Evolutionary conservation across 1,284 basidiomycete genomes (phyloP).

Genomic region (Mycena citricolor): DNA sequence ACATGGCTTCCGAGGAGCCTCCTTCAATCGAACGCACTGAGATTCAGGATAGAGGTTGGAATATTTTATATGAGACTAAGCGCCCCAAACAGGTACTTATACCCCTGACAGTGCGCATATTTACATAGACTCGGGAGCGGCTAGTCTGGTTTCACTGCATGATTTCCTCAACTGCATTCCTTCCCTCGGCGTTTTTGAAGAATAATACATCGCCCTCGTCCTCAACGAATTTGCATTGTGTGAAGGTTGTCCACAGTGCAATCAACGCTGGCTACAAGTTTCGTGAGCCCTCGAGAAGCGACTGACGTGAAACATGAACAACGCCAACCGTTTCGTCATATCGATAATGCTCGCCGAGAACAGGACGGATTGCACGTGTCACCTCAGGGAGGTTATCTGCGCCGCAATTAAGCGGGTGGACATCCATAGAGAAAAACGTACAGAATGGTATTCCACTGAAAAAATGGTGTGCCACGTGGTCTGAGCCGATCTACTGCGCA

Average conservation of each 20-base stretch:
- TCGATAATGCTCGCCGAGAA: slow-evolving; percentile 37
- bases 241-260: slow-evolving; percentile 44
- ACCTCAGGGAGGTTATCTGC: slow-evolving; percentile 34
- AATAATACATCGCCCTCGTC: slow-evolving; percentile 62
- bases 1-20: too few relatives aligned
- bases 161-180: too few relatives aligned
- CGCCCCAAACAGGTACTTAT: too few relatives aligned
- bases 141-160: too few relatives aligned
- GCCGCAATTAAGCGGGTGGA: neutral
- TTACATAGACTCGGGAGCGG: too few relatives aligned
- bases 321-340: slow-evolving; percentile 38
- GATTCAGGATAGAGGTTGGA: too few relatives aligned
- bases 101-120: too few relatives aligned
- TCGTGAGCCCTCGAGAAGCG: neutral
- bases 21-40: too few relatives aligned
- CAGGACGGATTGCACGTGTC: slow-evolving; percentile 36
- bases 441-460: slow-evolving; percentile 32
- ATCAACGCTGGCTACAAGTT: slow-evolving; percentile 24
- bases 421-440: slow-evolving; percentile 7
- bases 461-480: slow-evolving; percentile 30
- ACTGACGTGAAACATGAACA: neutral
- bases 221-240: slow-evolving; percentile 52
- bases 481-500: slow-evolving; percentile 33
- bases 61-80: too few relatives aligned
- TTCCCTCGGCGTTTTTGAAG: too few relatives aligned